Base-by-base conservation (phyloP, 345 rosid species). In the Balakata baccata region DNA sequence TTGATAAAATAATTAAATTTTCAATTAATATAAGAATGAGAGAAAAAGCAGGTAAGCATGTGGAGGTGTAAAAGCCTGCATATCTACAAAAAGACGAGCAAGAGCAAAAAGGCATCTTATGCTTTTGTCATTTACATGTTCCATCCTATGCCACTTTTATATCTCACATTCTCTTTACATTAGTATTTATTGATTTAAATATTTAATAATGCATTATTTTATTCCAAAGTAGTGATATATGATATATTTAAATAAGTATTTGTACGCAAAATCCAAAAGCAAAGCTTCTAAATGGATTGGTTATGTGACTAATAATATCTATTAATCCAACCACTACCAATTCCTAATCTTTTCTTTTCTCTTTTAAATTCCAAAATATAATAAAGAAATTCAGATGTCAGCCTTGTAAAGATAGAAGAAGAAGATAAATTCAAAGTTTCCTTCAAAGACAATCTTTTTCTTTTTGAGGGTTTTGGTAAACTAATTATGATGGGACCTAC, bases 81-180 rank as follows among this genome's bases (percentile, higher is more conserved):
- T 53, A 73, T 69, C 80, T 25, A 64, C 73, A 34, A 72, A 78
- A 75, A 72, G 77, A 75, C 2, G 68, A 61, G 68, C 74, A 53
- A 49, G 14, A 49, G 6, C 18, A 34, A 64, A 60, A 22, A 52
- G 41, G 22, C 76, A 73, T 70, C 45, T 45, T 67, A 43, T 70
- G 79, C 56, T 78, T 78, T 80, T 80, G 80, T 75, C 84, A 70
- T 80, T 72, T 78, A 75, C 73, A 70, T 75, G 86, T 75, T 73
- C 77, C 81, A 53, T 50, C 67, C 74, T 13, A 38, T 51, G 63
- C 41, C 20, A 6, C 65, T 65, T 1, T 39, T 67, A 2, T 5
- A 17, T 37, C 16, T 43, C 58, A 69, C 76, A 25, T 66, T 76
- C 74, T 77, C 6, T 66, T 16, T 43, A 46, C 23, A 54, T 49